These are phyloP conservation scores for Podila horticola DNA, from an alignment of 192 early-diverging fungal species.

Conservation along the genomic window DNA sequence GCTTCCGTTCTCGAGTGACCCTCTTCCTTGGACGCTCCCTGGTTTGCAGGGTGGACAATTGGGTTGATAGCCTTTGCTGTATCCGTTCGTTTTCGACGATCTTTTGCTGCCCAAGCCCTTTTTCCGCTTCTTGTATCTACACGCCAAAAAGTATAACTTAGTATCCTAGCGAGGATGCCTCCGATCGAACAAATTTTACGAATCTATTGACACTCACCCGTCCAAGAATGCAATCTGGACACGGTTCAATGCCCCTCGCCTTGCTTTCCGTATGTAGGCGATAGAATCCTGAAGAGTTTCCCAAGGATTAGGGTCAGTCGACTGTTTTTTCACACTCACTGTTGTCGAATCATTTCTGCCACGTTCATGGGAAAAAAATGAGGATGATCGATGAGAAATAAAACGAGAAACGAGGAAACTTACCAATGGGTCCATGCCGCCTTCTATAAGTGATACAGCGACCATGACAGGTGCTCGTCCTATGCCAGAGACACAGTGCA, in stretches of 20 bases:
- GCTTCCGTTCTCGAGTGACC: neutral
- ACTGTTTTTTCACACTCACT: too few species aligned
- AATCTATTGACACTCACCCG: slow-evolving; percentile 14
- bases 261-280: slow-evolving; percentile 40
- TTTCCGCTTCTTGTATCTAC: slow-evolving; percentile 39
- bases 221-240: slow-evolving; percentile 58
- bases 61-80: neutral
- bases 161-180: neutral
- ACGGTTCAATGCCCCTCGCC: slow-evolving; percentile 55
- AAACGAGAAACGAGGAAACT: neutral
- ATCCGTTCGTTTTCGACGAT: neutral
- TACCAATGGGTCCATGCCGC: slow-evolving; percentile 77
- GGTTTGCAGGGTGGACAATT: neutral
- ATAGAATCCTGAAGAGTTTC: slow-evolving; percentile 51
- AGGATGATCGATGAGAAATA: neutral
- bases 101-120: slow-evolving; percentile 22
- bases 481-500: slow-evolving; percentile 82
- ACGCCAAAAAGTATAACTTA: neutral
- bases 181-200: neutral
- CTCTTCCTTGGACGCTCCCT: neutral
- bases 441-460: slow-evolving; percentile 77
- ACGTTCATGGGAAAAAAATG: too few species aligned
- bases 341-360: too few species aligned
- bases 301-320: too few species aligned
- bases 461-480: slow-evolving; percentile 79